Conservation (phyloP, 2,329 filamentous ascomycete genomes). For the Botryosphaeria dothidea region DNA sequence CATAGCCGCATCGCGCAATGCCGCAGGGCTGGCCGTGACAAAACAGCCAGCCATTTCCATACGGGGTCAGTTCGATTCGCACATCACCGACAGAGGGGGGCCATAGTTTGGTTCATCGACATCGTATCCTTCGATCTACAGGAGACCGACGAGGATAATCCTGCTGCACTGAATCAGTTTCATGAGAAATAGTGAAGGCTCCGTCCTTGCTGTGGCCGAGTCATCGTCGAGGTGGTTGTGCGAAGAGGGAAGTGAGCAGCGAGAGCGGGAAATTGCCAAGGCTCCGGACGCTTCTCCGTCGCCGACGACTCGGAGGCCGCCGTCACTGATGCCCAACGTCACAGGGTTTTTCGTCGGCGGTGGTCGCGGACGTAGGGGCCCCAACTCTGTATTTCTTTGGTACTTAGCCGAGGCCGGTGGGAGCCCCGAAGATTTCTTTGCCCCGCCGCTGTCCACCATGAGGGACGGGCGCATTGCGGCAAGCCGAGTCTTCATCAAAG, state of each 20-base stretch:
- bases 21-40: not conserved
- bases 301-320: not conserved
- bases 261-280: constrained; percentile 11
- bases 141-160: constrained; percentile 3
- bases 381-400: constrained; percentile 1
- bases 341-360: not conserved
- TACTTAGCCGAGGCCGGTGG: too few species aligned
- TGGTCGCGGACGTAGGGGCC: not conserved
- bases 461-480: constrained; percentile 8
- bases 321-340: constrained; percentile 14
- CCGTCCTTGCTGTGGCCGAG: not conserved
- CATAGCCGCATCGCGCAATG: constrained; percentile 11
- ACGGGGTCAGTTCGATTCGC: not conserved
- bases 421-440: too few species aligned
- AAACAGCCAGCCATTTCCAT: constrained; percentile 3
- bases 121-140: constrained; percentile 6
- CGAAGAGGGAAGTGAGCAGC: not conserved
- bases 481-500: constrained; percentile 10
- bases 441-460: not conserved
- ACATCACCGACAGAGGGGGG: not conserved
- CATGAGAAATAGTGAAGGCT: not conserved
- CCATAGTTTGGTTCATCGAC: not conserved
- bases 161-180: constrained; percentile 12
- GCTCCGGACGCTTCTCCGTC: not conserved
- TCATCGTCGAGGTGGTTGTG: not conserved